A percentile compares a stretch with the other conserved stretches of the same genome.
phyloP scores from a whole-genome alignment of 345 rosid genomes.

The Rhodamnia rubescens region DNA sequence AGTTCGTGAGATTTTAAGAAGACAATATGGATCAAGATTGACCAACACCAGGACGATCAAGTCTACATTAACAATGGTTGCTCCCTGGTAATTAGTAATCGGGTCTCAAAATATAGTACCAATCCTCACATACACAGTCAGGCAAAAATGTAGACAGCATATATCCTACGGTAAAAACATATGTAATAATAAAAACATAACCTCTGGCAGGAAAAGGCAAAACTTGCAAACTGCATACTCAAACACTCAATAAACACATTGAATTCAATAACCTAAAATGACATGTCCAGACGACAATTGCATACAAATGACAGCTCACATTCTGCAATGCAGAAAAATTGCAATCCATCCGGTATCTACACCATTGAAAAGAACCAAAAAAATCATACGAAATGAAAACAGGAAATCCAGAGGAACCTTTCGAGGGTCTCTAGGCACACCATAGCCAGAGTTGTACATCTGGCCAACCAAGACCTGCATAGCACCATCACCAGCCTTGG shows the following conservation, averaged over 20 bases:
- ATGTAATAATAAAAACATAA: background rate
- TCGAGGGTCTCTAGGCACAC: constrained; percentile 53
- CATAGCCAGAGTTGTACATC: constrained; percentile 74
- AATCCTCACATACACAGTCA: background rate
- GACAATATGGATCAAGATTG: background rate
- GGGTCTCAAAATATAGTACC: background rate
- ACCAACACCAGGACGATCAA: background rate
- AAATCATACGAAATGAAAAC: background rate
- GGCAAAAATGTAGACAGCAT: background rate
- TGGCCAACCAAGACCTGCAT: constrained; percentile 86
- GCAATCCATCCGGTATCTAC: background rate
- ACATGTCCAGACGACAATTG: background rate
- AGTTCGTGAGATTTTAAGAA: background rate
- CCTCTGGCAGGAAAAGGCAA: background rate
- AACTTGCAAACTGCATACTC: background rate
- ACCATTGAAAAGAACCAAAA: background rate
- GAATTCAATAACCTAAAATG: background rate
- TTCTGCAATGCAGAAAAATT: background rate
- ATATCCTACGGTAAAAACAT: background rate
- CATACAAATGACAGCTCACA: background rate
- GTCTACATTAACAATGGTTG: background rate
- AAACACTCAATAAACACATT: background rate
- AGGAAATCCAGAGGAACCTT: constrained; percentile 29
- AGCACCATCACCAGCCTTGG: constrained; percentile 54
- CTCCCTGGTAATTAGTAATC: background rate